A percentile compares a stretch with the other conserved stretches of the same genome.
Conservation (phyloP, 208 protist genomes). For the Leishmania gerbilli region DNA sequence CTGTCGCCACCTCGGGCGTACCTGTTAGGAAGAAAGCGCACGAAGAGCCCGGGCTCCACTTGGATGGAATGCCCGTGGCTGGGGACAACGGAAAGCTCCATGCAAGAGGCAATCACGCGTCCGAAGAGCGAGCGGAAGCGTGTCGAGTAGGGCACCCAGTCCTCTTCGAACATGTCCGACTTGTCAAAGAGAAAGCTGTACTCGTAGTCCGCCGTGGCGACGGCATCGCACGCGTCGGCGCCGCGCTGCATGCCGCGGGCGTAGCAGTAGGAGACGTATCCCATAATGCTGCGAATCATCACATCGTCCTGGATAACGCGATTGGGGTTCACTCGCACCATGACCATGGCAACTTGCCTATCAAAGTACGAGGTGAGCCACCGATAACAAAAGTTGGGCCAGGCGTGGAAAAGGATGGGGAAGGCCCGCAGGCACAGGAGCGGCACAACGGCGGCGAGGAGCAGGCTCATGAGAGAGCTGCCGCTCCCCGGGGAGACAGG, state of each 20-base stretch:
- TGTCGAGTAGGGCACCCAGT: slow-evolving; percentile 31
- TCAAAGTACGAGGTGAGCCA: slow-evolving; percentile 21
- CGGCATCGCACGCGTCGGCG: slow-evolving; percentile 25
- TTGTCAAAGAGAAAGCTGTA: slow-evolving; percentile 28
- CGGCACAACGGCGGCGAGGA: slow-evolving; percentile 47
- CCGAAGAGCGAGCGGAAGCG: slow-evolving; percentile 30
- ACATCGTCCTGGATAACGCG: slow-evolving; percentile 28
- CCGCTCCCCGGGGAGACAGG: neutral
- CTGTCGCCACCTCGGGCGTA: neutral
- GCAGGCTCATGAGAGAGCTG: slow-evolving; percentile 28
- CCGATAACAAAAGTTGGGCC: slow-evolving; percentile 45
- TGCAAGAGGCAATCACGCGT: slow-evolving; percentile 30
- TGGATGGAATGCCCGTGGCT: slow-evolving; percentile 48
- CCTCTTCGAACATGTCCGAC: slow-evolving; percentile 18
- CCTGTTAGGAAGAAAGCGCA: slow-evolving; percentile 19
- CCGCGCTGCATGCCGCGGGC: slow-evolving; percentile 9
- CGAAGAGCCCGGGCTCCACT: slow-evolving; percentile 79
- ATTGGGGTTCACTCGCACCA: slow-evolving; percentile 23
- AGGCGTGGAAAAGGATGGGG: slow-evolving; percentile 47
- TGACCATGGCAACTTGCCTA: slow-evolving; percentile 34
- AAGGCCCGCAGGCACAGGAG: slow-evolving; percentile 32
- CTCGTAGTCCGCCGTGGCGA: slow-evolving; percentile 26
- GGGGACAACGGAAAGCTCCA: slow-evolving; percentile 46
- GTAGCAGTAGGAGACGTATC: slow-evolving; percentile 36
- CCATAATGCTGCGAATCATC: slow-evolving; percentile 24